Evolutionary conservation across 148 eudicot genomes (phyloP).

Genomic region (Fagopyrum esculentum): DNA sequence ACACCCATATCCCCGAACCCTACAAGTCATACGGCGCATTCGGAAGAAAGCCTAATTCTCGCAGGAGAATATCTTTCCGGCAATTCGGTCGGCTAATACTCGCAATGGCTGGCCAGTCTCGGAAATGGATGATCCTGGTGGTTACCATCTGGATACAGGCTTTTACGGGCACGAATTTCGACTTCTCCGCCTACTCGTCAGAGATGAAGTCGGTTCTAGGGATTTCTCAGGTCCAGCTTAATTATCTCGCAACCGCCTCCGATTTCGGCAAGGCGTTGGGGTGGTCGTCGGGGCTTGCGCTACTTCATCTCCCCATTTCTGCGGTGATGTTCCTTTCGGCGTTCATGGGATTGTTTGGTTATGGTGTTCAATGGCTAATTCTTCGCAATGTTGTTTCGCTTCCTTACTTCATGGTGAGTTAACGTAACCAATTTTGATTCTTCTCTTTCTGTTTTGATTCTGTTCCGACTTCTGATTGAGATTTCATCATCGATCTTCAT

Average conservation of each 20-base stretch:
- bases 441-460: background rate
- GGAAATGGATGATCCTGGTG: slow-evolving; percentile 15
- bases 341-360: slow-evolving; percentile 66
- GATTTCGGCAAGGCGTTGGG: slow-evolving; percentile 90
- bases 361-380: slow-evolving; percentile 75
- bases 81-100: slow-evolving; percentile 10
- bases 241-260: slow-evolving; percentile 80
- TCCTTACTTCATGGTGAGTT: slow-evolving; percentile 67
- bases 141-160: slow-evolving; percentile 50
- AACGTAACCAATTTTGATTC: too few species aligned
- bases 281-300: slow-evolving; percentile 82
- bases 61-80: slow-evolving; percentile 1
- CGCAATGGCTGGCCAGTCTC: slow-evolving; percentile 13
- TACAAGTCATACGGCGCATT: background rate
- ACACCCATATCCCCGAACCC: background rate
- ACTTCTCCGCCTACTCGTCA: slow-evolving; percentile 86
- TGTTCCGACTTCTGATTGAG: background rate
- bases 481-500: background rate
- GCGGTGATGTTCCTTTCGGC: slow-evolving; percentile 60
- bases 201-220: slow-evolving; percentile 53
- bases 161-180: slow-evolving; percentile 86
- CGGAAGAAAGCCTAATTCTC: background rate
- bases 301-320: slow-evolving; percentile 58
- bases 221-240: slow-evolving; percentile 73
- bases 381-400: slow-evolving; percentile 34